These are phyloP conservation scores for Fusarium redolens DNA, from an alignment of 2,329 filamentous ascomycete species.

Conservation along the genomic window DNA sequence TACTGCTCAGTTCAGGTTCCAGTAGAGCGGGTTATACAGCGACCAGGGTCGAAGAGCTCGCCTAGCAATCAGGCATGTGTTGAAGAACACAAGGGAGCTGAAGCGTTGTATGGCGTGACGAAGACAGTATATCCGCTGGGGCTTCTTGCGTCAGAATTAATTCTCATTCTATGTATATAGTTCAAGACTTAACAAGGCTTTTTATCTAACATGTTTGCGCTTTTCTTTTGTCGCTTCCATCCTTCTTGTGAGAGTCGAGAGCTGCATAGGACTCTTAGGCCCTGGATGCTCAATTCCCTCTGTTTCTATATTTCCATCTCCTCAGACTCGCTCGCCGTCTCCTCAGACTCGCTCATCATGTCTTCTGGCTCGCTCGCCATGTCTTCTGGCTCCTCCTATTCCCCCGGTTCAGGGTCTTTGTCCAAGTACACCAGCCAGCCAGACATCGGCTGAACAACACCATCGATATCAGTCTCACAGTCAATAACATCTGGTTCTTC, in stretches of 20 bases:
- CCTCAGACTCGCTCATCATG: no score
- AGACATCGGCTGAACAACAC: neutral
- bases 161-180: neutral
- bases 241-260: neutral
- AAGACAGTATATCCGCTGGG: neutral
- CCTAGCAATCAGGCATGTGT: neutral
- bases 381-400: no score
- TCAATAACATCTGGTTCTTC: fast-evolving
- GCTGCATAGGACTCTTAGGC: neutral
- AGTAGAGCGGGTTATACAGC: neutral
- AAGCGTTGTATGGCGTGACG: no score
- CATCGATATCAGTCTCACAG: neutral
- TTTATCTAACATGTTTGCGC: neutral
- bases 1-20: neutral
- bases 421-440: neutral
- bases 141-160: neutral
- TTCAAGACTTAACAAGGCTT: no score
- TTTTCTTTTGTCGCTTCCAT: neutral
- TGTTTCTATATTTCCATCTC: no score
- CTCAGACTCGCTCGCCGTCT: no score
- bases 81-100: no score
- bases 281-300: fast-evolving
- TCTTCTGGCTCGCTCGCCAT: no score
- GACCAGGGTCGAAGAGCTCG: fast-evolving
- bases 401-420: neutral